Base-by-base conservation (phyloP, 805 yeast genomes). In the Cyberlindnera xishuangbannaensis region DNA sequence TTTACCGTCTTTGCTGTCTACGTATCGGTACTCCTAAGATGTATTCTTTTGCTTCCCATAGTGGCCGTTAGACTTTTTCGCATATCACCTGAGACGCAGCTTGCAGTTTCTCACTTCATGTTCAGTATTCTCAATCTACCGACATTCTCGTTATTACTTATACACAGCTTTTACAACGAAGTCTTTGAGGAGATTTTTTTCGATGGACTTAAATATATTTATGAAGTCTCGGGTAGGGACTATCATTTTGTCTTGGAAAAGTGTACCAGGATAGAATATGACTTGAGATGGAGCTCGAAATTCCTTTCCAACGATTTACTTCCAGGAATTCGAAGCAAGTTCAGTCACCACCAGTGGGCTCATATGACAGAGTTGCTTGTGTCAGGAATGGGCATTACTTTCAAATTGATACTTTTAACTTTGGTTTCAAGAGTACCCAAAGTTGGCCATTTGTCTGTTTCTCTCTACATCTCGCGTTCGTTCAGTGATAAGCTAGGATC, bases 401-500 rank as follows among this genome's bases (percentile, higher is more conserved):
- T 13, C 13, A 20, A 12, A 12, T 9, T 20, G 12, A 9, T 20
- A 9, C 11, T 12, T 12, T 9, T 20, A 12, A 20, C 23, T 9
- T 20, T 20, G 11, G 9, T 9, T 20, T 12, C 9, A 20, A 20
- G 12, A 20, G 9, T 20, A 9, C 9, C 23, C 23, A 20, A 12
- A 20, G 9, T 20, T 20, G 23, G 23, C 23, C 23, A 9, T 20
- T 12, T 20, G 9, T 20, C 12, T 9, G 31, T 28, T 5, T 25
- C 41, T 10, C 13, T 42, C 4, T 29, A 32, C 15, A 17, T 44
- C 9, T 23, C 42, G 4, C 34, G 34, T 17, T 23, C 15, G 6
- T 38, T 40, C 27, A 44, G 32, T 22, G 17, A 36, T 2, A 30
- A 26, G 15, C 8, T 40, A 15, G 50, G 52, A 3, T 15, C 47